Evolutionary conservation across 495 filamentous ascomycete genomes (phyloP), one percentile per base, ranked within the genome.

Genomic region (Penicillium pancosmium): DNA sequence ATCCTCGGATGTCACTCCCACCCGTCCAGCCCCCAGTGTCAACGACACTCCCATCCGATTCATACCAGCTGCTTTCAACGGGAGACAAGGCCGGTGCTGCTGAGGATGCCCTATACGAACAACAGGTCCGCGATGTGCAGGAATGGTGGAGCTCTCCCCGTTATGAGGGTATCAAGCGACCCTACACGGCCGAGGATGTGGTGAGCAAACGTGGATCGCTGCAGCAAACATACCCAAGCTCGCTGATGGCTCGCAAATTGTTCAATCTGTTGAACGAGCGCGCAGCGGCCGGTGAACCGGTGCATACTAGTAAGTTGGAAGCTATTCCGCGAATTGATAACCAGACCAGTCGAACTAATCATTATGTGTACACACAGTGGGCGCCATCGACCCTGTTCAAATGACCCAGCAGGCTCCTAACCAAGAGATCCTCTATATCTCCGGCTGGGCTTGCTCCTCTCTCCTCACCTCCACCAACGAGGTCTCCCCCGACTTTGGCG

Each of bases 361-460:
- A 35, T 52, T 21, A 36, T 36, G 15, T 31, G 12, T 21, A 18
- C 47, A 36, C 34, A 12, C 52, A 93, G 90, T 98, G 89, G 94
- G 94, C 58, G 95, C 93, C 55, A 96, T 98, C 76, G 94, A 98
- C 68, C 94, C 94, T 15, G 85, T 97, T 9, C 94, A 98, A 75
- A 98, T 98, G 94, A 97, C 95, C 31, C 94, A 98, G 74, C 95
- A 98, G 78, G 95, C 94, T 23, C 84, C 89, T 2, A 89, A 97
- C 73, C 94, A 98, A 71, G 95, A 98, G 73, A 88, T 96, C 5
- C 82, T 98, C 16, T 98, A 98, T 74, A 82, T 98, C 35, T 96
- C 91, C 9, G 94, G 94, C 44, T 98, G 94, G 94, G 94, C 95
- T 3, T 98, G 95, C 75, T 96, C 92, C 0, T 92, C 91, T 5